Evolutionary conservation across 2,329 filamentous ascomycete species (phyloP).

Genomic region (Coniochaeta sp.): DNA sequence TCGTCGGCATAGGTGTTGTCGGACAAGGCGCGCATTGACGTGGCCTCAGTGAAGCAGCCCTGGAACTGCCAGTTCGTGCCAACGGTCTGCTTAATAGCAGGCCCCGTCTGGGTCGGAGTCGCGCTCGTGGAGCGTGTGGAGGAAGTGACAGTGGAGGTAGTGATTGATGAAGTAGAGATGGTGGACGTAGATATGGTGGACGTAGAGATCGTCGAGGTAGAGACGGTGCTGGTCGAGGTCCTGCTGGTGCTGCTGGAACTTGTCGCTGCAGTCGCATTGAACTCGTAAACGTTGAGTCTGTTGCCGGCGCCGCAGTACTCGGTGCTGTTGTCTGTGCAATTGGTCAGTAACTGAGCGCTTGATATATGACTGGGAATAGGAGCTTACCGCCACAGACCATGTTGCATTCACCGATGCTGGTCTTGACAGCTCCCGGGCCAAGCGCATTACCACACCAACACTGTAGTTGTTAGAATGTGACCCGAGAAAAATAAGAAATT

Average conservation of each 20-base stretch:
- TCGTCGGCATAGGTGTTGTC: slow-evolving; percentile 13
- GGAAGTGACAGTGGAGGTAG: not conserved
- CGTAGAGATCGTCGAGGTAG: not conserved
- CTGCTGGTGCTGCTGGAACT: not conserved
- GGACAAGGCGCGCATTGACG: slow-evolving; percentile 16
- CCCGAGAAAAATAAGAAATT: no score
- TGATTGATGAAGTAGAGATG: no score
- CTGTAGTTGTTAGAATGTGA: no score
- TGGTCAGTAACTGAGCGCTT: not conserved
- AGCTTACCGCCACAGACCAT: slow-evolving; percentile 33
- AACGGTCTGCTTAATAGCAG: slow-evolving; percentile 12
- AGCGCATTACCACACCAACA: slow-evolving; percentile 17
- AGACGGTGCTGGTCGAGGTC: not conserved
- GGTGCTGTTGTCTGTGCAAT: slow-evolving; percentile 16
- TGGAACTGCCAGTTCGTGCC: slow-evolving; percentile 14
- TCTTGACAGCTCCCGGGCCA: not conserved
- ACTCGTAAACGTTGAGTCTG: slow-evolving; percentile 32
- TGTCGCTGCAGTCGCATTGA: slow-evolving; percentile 3
- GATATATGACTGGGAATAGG: not conserved
- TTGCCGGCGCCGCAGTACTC: slow-evolving; percentile 33
- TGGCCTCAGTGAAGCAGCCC: slow-evolving; percentile 24
- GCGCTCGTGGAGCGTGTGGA: slow-evolving; percentile 7
- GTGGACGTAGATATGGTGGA: no score
- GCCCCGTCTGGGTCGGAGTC: slow-evolving; percentile 6
- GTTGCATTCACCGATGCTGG: slow-evolving; percentile 25